phyloP scores from a whole-genome alignment of 192 early-diverging fungal species.

The Coemansia sp. region DNA sequence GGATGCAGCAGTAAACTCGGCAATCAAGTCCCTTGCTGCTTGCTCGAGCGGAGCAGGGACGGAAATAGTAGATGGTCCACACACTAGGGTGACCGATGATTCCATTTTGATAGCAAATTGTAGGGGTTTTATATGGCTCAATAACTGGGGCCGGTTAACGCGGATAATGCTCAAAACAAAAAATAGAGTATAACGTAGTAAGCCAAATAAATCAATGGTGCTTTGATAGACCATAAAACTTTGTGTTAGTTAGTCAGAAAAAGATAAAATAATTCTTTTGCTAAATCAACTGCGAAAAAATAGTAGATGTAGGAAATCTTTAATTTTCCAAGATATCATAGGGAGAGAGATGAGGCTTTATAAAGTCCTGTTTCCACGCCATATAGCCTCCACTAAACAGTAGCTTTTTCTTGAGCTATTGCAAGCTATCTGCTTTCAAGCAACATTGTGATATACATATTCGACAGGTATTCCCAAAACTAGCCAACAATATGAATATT shows the following conservation, averaged over 20 bases:
- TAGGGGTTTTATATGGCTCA: not conserved
- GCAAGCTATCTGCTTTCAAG: not conserved
- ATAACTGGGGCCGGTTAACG: not conserved
- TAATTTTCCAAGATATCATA: no score
- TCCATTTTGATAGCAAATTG: slow-evolving; percentile 10
- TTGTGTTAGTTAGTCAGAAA: not conserved
- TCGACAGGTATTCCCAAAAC: slow-evolving; percentile 4
- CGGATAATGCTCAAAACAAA: not conserved
- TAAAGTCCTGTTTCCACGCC: slow-evolving; percentile 25
- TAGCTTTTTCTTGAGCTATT: slow-evolving; percentile 1
- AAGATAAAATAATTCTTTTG: not conserved
- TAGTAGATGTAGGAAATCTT: no score
- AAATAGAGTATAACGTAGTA: not conserved
- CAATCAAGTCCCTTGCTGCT: not conserved
- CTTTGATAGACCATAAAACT: slow-evolving; percentile 2
- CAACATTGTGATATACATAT: slow-evolving; percentile 7
- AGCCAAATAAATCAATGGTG: not conserved
- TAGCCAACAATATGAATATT: slow-evolving; percentile 2
- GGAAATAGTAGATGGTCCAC: slow-evolving; percentile 1
- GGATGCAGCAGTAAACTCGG: slow-evolving; percentile 4
- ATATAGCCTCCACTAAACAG: slow-evolving; percentile 6
- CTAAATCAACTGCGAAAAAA: no score
- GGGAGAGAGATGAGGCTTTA: no score
- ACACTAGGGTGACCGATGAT: not conserved
- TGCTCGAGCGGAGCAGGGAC: not conserved